Conservation (phyloP, 2,329 filamentous ascomycete species). For the Bipolaris bicolor region DNA sequence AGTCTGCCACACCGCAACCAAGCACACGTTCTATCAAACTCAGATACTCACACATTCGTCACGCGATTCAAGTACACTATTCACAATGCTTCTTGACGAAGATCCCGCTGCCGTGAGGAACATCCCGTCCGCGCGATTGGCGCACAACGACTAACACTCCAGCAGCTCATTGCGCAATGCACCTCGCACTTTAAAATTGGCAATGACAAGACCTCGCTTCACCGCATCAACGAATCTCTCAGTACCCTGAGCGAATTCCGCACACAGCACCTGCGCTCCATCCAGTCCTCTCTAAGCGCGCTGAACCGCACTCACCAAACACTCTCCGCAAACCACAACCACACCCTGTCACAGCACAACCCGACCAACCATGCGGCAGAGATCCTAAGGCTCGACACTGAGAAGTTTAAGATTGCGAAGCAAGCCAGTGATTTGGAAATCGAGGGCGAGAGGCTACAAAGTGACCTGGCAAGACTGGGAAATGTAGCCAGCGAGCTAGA, state of each 20-base stretch:
- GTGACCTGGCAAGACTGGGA: slow-evolving; percentile 76
- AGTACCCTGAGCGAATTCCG: slow-evolving; percentile 84
- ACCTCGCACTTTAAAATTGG: slow-evolving; percentile 94
- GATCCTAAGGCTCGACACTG: slow-evolving; percentile 86
- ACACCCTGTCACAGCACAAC: slow-evolving; percentile 76
- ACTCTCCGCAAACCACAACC: slow-evolving; percentile 75
- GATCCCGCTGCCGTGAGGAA: slow-evolving; percentile 78
- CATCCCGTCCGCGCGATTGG: neutral
- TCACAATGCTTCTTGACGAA: slow-evolving; percentile 90
- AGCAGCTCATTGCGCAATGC: slow-evolving; percentile 86
- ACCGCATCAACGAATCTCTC: slow-evolving; percentile 83
- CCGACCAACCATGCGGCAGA: slow-evolving; percentile 79
- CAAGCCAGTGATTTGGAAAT: slow-evolving; percentile 86
- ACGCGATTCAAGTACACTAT: slow-evolving; percentile 11
- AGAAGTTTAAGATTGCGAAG: slow-evolving; percentile 95
- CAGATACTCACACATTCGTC: neutral
- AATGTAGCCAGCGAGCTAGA: slow-evolving; percentile 82
- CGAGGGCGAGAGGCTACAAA: slow-evolving; percentile 88
- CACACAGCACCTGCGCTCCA: slow-evolving; percentile 67
- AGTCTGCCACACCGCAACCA: neutral
- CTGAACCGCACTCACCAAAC: slow-evolving; percentile 78
- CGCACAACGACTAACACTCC: slow-evolving; percentile 20
- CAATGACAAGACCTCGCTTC: slow-evolving; percentile 82
- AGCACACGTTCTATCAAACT: neutral
- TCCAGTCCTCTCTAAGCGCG: slow-evolving; percentile 53